Percentiles rank a stretch among this genome's conserved stretches.
phyloP scores from a whole-genome alignment of 2,329 filamentous ascomycete genomes.

The Hypoxylon sp. region DNA sequence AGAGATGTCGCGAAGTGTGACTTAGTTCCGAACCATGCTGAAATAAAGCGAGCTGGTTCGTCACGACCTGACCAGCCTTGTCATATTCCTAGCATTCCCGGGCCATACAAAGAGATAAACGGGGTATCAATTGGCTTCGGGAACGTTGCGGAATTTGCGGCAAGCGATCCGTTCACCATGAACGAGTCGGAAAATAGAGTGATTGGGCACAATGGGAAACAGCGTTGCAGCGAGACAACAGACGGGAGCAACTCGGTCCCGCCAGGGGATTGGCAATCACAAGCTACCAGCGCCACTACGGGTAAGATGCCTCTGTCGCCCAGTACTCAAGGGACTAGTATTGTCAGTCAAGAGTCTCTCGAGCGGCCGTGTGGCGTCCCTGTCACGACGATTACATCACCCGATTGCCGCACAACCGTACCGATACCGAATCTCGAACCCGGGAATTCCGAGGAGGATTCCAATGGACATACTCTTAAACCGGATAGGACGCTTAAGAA shows the following conservation, averaged over 20 bases:
- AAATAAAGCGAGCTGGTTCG: constrained; percentile 49
- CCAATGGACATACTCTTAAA: constrained; percentile 62
- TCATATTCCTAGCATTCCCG: constrained; percentile 54
- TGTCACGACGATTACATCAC: constrained; percentile 58
- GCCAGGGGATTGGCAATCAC: constrained; percentile 73
- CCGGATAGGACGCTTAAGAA: constrained; percentile 70
- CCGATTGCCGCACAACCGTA: constrained; percentile 54
- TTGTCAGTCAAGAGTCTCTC: constrained; percentile 72
- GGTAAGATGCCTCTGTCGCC: constrained; percentile 75
- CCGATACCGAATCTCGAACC: constrained; percentile 49
- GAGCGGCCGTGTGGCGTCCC: constrained; percentile 65
- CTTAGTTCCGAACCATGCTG: constrained; percentile 48
- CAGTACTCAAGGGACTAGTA: constrained; percentile 76
- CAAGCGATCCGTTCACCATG: constrained; percentile 65
- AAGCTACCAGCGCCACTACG: constrained; percentile 74
- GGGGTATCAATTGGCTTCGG: constrained; percentile 63
- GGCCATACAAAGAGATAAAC: constrained; percentile 61
- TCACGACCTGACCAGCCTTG: constrained; percentile 47
- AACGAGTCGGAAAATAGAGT: constrained; percentile 56
- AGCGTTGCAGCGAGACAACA: constrained; percentile 73
- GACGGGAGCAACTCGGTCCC: constrained; percentile 71
- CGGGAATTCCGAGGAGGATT: constrained; percentile 56
- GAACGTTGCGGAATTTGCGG: constrained; percentile 63
- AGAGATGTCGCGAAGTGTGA: constrained; percentile 40
- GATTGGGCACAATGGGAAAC: constrained; percentile 60